Evolutionary conservation across 805 yeast species (phyloP), one percentile per base, ranked within the genome.

Genomic region (Candida chauliodis): DNA sequence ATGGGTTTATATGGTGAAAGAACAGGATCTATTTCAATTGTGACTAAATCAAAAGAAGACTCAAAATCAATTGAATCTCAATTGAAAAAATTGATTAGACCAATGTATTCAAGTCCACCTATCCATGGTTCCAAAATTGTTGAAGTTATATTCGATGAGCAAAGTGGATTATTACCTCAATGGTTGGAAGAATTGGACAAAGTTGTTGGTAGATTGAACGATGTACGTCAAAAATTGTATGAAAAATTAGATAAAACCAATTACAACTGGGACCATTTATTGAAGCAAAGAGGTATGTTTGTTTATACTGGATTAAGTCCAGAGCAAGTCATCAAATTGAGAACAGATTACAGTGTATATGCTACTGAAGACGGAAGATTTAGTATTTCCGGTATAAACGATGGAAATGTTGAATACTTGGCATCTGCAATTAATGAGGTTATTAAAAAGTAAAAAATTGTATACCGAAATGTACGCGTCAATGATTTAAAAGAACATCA

Each of bases 211-310:
- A 78, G 98, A 57, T 78, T 91, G 59, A 78, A 77, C 54, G 62
- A 70, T 20, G 87, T 89, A 73, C 77, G 97, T 59, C 55, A 66
- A 39, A 62, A 74, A 44, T 72, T 91, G 56, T 77, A 76, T 60
- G 73, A 76, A 38, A 71, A 76, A 45, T 74, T 88, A 52, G 79
- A 70, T 68, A 78, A 70, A 56, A 67, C 79, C 56, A 71, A 65
- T 56, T 73, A 82, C 50, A 71, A 78, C 59, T 91, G 98, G 98
- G 83, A 82, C 38, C 95, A 86, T 57, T 73, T 91, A 52, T 69
- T 84, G 40, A 75, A 81, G 56, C 98, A 91, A 64, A 84, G 91
- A 59, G 99, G 99, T 52, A 91, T 91, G 98, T 91, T 91, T 66
- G 86, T 91, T 53, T 91, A 76, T 71, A 90, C 97, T 24, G 96